Evolutionary conservation across 1,284 basidiomycete species (phyloP).

Genomic region (Cystobasidium slooffiae): DNA sequence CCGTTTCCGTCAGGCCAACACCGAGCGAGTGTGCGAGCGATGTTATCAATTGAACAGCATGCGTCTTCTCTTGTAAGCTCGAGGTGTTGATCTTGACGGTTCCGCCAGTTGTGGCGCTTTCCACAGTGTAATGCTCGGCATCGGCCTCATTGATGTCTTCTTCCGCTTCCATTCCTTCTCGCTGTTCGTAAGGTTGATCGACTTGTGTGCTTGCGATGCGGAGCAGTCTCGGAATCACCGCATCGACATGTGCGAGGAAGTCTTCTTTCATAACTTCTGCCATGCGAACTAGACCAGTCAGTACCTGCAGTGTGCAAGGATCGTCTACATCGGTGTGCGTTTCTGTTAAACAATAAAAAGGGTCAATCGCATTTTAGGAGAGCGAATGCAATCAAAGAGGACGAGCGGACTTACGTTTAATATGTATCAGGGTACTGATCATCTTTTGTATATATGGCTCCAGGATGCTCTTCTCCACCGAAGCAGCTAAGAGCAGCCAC

Average conservation of each 20-base stretch:
- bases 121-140: constrained; percentile 7
- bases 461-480: constrained; percentile 1
- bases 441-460: not conserved
- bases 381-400: not conserved
- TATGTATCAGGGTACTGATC: constrained; percentile 28
- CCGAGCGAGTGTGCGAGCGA: constrained; percentile 35
- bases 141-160: constrained; percentile 5
- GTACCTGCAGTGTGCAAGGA: constrained; percentile 23
- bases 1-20: constrained; percentile 18
- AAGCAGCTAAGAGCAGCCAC: constrained; percentile 6
- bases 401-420: constrained; percentile 20
- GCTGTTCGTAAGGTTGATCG: constrained; percentile 8
- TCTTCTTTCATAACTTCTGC: constrained; percentile 19
- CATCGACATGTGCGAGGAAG: constrained; percentile 30
- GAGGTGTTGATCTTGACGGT: constrained; percentile 32
- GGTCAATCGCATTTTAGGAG: not conserved
- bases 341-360: not conserved
- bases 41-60: constrained; percentile 25
- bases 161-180: not conserved
- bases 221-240: constrained; percentile 20
- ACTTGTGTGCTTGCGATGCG: constrained; percentile 30
- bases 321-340: constrained; percentile 27
- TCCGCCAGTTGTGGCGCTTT: not conserved
- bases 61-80: constrained; percentile 30
- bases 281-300: constrained; percentile 10